Conservation (phyloP, 345 rosid species). For the Salix purpurea region DNA sequence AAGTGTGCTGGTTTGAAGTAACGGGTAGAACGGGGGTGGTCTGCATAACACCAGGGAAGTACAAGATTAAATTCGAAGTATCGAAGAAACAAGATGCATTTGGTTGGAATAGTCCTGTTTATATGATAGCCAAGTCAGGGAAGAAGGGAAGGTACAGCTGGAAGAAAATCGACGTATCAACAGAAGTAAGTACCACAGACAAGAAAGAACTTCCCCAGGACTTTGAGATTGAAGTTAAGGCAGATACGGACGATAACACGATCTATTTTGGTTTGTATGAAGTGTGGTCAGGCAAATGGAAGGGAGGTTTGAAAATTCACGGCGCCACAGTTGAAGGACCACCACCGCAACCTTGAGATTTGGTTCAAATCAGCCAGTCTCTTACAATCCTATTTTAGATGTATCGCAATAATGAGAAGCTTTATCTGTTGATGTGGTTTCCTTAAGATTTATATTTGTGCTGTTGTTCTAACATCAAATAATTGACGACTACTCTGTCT, state of each 20-base stretch:
- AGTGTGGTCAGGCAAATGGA: constrained; percentile 64
- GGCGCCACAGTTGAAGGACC: constrained; percentile 20
- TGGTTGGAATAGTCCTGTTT: constrained; percentile 57
- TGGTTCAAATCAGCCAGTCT: background rate
- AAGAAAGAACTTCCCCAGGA: background rate
- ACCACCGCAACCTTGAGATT: background rate
- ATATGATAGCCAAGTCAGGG: constrained; percentile 55
- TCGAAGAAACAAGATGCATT: constrained; percentile 34
- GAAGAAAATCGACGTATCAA: constrained; percentile 21
- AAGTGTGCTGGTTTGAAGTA: constrained; percentile 59
- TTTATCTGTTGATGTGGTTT: background rate
- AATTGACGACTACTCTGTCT: background rate
- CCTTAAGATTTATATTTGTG: background rate
- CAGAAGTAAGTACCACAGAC: fast-evolving
- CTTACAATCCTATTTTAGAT: background rate
- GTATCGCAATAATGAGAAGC: background rate
- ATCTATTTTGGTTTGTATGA: constrained; percentile 68
- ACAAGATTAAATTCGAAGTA: constrained; percentile 36
- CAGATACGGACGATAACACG: background rate
- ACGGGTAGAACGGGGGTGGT: constrained; percentile 11
- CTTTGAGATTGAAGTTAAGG: background rate
- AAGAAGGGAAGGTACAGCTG: constrained; percentile 35
- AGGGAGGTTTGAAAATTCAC: constrained; percentile 54
- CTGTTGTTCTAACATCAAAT: background rate
- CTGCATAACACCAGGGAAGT: background rate